Evolutionary conservation across 1,284 basidiomycete genomes (phyloP).

Genomic region (Polyporus tsugae): DNA sequence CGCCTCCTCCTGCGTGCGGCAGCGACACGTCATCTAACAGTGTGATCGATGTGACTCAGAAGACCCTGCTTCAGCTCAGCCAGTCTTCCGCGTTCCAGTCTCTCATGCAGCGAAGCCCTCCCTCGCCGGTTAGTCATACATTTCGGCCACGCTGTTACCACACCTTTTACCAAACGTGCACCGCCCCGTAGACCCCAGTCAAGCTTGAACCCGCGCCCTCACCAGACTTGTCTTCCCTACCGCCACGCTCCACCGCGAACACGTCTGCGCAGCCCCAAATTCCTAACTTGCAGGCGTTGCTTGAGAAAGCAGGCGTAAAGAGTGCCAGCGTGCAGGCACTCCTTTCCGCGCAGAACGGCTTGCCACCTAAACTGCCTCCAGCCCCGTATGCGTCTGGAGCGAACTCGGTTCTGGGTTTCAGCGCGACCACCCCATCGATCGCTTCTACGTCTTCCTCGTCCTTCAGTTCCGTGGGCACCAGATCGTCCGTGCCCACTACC

Average conservation of each 20-base stretch:
- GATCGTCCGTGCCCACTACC: not conserved
- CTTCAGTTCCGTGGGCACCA: slow-evolving; percentile 4
- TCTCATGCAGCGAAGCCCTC: slow-evolving; percentile 20
- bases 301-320: slow-evolving; percentile 33
- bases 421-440: slow-evolving; percentile 4
- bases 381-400: slow-evolving; percentile 4
- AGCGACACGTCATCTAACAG: slow-evolving; percentile 21
- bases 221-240: slow-evolving; percentile 22
- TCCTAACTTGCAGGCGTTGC: slow-evolving; percentile 29
- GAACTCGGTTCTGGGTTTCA: not conserved
- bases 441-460: not conserved
- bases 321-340: slow-evolving; percentile 28
- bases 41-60: slow-evolving; percentile 30
- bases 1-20: slow-evolving; percentile 20
- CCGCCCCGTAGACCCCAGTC: slow-evolving; percentile 9
- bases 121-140: slow-evolving; percentile 14
- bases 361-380: slow-evolving; percentile 5
- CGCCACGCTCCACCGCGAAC: slow-evolving; percentile 13
- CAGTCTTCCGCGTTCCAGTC: slow-evolving; percentile 33
- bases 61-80: slow-evolving; percentile 30
- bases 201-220: slow-evolving; percentile 25
- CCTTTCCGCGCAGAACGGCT: slow-evolving; percentile 19
- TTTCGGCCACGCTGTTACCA: not conserved
- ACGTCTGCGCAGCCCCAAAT: slow-evolving; percentile 23
- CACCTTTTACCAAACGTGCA: not conserved